Conservation (phyloP, 768 basidiomycete genomes). For the Leccinum imitatum region DNA sequence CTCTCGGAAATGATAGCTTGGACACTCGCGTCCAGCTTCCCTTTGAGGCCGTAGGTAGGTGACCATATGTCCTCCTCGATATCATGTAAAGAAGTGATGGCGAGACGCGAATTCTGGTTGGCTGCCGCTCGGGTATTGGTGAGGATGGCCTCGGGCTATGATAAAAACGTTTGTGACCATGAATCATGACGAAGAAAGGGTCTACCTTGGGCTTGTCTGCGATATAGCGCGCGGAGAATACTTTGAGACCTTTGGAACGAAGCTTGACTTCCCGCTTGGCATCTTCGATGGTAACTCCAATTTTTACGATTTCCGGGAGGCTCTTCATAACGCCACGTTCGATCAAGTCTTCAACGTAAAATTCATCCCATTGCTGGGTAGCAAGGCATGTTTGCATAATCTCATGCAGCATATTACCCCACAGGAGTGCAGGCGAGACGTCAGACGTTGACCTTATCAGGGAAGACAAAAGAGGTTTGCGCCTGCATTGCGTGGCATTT, state of each 20-base stretch:
- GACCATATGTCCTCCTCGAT: constrained; percentile 99
- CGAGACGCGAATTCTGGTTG: constrained; percentile 55
- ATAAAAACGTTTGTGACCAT: neutral
- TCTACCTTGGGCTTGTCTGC: constrained; percentile 61
- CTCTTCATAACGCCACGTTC: constrained; percentile 52
- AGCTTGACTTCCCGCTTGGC: constrained; percentile 61
- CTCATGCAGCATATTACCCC: constrained; percentile 93
- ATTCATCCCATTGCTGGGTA: constrained; percentile 59
- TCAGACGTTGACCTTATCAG: constrained; percentile 60
- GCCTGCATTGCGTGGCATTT: constrained; percentile 75
- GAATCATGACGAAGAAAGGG: neutral
- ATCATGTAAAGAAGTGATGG: constrained; percentile 75
- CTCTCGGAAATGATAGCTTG: constrained; percentile 60
- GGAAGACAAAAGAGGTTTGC: constrained; percentile 79
- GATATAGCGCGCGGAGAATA: constrained; percentile 69
- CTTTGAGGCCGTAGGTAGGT: constrained; percentile 91
- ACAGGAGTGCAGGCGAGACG: constrained; percentile 67
- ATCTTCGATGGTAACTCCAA: constrained; percentile 56
- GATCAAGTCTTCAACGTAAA: constrained; percentile 59
- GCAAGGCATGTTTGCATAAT: constrained; percentile 81
- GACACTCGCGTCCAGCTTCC: constrained; percentile 92
- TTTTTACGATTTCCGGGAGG: constrained; percentile 61
- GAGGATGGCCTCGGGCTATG: constrained; percentile 62
- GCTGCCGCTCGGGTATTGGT: constrained; percentile 60
- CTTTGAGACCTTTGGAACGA: constrained; percentile 62